phyloP scores from a whole-genome alignment of 164 flowering plant species.

The Hamamelis virginiana region DNA sequence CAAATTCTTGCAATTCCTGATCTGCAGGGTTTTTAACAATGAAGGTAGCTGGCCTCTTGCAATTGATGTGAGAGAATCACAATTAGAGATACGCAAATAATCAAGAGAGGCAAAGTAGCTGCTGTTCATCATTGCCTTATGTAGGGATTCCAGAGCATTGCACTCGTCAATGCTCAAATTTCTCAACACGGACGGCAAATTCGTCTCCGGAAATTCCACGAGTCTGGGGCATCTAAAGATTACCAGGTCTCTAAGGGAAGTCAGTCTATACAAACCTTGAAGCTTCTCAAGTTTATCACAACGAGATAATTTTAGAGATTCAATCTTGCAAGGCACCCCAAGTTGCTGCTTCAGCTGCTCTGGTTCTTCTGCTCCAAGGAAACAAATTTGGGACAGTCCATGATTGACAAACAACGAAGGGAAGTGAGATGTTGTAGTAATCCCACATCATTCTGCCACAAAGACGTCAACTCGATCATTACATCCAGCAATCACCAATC shows the following conservation, averaged over 20 bases:
- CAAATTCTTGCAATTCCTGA: too few species aligned
- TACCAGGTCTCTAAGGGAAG: constrained; percentile 7
- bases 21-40: too few species aligned
- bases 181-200: constrained; percentile 9
- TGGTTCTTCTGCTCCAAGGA: too few species aligned
- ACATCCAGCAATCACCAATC: constrained; percentile 4
- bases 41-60: too few species aligned
- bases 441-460: not conserved
- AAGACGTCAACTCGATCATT: not conserved
- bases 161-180: constrained; percentile 7
- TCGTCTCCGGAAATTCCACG: constrained; percentile 10
- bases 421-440: not conserved
- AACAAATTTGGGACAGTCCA: not conserved
- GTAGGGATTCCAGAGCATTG: too few species aligned
- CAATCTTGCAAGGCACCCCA: too few species aligned
- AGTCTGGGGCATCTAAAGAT: constrained; percentile 8
- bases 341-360: too few species aligned
- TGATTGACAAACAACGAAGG: constrained; percentile 3
- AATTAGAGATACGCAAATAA: too few species aligned
- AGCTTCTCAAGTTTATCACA: constrained; percentile 5
- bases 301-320: too few species aligned
- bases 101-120: too few species aligned
- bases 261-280: not conserved
- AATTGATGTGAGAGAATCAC: too few species aligned
- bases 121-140: too few species aligned